A percentile compares a stretch with the other conserved stretches of the same genome.
Conservation (phyloP, 257 asterid genomes). For the Cordia subcordata region DNA sequence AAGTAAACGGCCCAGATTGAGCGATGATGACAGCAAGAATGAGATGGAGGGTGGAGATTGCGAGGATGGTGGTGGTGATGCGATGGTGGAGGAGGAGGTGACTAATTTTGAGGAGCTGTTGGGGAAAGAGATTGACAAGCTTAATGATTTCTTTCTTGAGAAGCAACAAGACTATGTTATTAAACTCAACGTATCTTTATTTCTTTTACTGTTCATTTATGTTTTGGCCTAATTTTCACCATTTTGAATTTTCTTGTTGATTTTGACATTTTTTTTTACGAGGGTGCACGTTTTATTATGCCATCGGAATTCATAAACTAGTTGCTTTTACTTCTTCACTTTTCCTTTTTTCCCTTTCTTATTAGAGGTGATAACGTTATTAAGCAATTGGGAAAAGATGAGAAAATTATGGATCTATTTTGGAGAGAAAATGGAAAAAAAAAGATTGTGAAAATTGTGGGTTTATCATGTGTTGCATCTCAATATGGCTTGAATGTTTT, state of each 20-base stretch:
- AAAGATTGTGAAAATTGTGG: no score
- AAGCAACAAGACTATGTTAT: constrained; percentile 52
- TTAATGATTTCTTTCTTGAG: constrained; percentile 48
- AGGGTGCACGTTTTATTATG: no score
- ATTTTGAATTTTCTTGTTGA: not conserved
- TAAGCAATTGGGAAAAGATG: no score
- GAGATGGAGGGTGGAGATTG: constrained; percentile 16
- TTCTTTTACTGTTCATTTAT: not conserved
- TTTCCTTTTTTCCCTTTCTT: no score
- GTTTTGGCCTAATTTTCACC: not conserved
- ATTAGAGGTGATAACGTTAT: no score
- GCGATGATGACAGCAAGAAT: constrained; percentile 12
- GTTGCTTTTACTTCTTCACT: no score
- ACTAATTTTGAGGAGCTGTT: constrained; percentile 36
- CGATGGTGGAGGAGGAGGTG: constrained; percentile 24
- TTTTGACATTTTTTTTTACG: not conserved
- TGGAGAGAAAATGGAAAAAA: no score
- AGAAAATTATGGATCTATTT: no score
- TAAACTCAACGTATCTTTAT: constrained; percentile 29
- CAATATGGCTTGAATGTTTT: no score
- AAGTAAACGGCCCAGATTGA: constrained; percentile 34
- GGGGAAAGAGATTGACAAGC: constrained; percentile 38
- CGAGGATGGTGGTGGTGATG: constrained; percentile 9
- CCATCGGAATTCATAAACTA: not conserved
- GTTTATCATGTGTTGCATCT: no score